Evolutionary conservation across 2,329 filamentous ascomycete genomes (phyloP), one percentile per base, ranked within the genome.

Genomic region (Tolypocladium nubicola): DNA sequence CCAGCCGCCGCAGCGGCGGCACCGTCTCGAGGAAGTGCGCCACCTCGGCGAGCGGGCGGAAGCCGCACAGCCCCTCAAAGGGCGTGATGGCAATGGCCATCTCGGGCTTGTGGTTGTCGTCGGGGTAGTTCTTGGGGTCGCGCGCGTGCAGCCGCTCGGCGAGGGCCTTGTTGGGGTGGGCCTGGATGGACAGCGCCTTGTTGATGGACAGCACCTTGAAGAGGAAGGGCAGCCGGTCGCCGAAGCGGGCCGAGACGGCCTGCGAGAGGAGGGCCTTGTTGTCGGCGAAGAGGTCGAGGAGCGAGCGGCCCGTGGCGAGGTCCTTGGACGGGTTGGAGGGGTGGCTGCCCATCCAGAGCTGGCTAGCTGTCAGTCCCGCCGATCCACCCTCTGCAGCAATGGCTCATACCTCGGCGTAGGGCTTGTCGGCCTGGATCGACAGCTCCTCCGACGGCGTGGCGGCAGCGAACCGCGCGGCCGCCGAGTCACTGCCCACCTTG

Each of bases 301-400:
- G 83, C 2, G 88, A 88, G 56, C 90, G 88, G 70, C 91, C 87
- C 35, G 94, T 96, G 53, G 81, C 77, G 63, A 96, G 71, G 68
- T 97, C 91, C 71, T 88, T 95, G 58, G 94, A 97, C 21, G 94
- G 94, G 67, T 97, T 91, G 52, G 90, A 96, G 50, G 93, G 92
- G 68, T 99, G 94, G 1, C 93, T 97, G 68, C 94, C 94, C 94
- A 99, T 99, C 94, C 94, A 99, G 67, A 99, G 79, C 91, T 97
- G 64, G n/a, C 16, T 35, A 26, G 47, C 10, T 1, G 37, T 54
- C 52, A 47, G 39, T 26, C 19, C n/a, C 21, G 39, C 14, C 6
- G n/a, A 13, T 19, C 45, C 8, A 8, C 14, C 1, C 6, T 1
- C 19, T 11, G 14, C 49, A 30, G 14, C 49, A 26, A 39, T 37